These are phyloP conservation scores for Metschnikowia amazonensis DNA, from an alignment of 805 yeast species.

Conservation along the genomic window DNA sequence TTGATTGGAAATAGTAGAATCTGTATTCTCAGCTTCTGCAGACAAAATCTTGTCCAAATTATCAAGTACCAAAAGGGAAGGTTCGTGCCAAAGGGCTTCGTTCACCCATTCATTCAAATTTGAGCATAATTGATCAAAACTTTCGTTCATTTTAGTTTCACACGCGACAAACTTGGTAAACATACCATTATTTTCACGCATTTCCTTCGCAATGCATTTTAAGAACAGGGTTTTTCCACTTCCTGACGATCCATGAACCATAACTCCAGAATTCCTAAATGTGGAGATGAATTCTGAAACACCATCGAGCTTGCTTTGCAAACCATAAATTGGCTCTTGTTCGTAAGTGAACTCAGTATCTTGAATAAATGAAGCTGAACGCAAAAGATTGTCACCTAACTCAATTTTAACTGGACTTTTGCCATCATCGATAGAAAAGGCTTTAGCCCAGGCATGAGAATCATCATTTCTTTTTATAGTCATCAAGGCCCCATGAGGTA, in stretches of 20 bases:
- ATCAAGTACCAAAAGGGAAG: constrained; percentile 71
- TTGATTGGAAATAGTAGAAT: constrained; percentile 59
- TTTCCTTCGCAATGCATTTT: constrained; percentile 34
- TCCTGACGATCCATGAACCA: constrained; percentile 73
- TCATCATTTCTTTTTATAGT: constrained; percentile 48
- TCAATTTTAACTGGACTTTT: constrained; percentile 40
- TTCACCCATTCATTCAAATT: constrained; percentile 43
- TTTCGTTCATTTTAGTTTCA: constrained; percentile 54
- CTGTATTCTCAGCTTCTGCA: constrained; percentile 58
- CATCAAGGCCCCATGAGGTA: constrained; percentile 61
- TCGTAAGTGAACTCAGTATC: constrained; percentile 9
- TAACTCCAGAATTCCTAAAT: constrained; percentile 48
- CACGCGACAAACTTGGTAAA: constrained; percentile 49
- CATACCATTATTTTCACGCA: constrained; percentile 41
- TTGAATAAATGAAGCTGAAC: constrained; percentile 41
- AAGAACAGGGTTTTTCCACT: constrained; percentile 71
- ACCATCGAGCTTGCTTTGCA: constrained; percentile 42
- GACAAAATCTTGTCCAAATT: constrained; percentile 72
- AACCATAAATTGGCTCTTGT: constrained; percentile 48
- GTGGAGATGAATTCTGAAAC: constrained; percentile 39
- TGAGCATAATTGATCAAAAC: constrained; percentile 42
- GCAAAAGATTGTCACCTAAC: constrained; percentile 47
- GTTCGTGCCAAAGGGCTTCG: constrained; percentile 70
- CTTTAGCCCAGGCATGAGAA: constrained; percentile 38
- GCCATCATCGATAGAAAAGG: constrained; percentile 24